phyloP scores from a whole-genome alignment of 352 stramenopile genomes.

The Globisporangium uncinulatum region DNA sequence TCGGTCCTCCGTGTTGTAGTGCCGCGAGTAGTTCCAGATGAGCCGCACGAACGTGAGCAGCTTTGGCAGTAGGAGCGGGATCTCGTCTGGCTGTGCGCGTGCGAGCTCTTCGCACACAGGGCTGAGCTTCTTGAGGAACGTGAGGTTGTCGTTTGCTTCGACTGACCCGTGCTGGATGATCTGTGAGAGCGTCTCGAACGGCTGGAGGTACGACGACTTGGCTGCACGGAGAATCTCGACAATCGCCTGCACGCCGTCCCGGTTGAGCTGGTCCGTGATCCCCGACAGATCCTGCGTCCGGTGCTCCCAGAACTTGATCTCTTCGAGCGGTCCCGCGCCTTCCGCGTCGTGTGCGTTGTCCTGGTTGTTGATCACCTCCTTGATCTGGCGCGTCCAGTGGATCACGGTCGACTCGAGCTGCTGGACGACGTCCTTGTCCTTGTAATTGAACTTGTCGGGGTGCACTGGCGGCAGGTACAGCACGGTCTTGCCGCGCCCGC shows the following conservation, averaged over 20 bases:
- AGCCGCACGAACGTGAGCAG: conserved; percentile 92
- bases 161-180: conserved; percentile 90
- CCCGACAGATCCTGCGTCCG: conserved; percentile 90
- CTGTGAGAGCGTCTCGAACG: conserved; percentile 89
- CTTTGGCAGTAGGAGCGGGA: conserved; percentile 88
- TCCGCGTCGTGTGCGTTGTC: conserved; percentile 90
- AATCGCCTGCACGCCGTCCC: conserved; percentile 87
- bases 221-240: conserved; percentile 80
- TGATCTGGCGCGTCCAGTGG: conserved; percentile 96
- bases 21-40: conserved; percentile 90
- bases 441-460: conserved; percentile 79
- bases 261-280: conserved; percentile 92
- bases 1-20: conserved; percentile 94
- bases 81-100: conserved; percentile 79
- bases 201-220: conserved; percentile 92
- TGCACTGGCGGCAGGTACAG: conserved; percentile 89
- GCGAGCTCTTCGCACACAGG: conserved; percentile 88
- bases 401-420: conserved; percentile 96
- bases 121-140: conserved; percentile 91
- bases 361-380: conserved; percentile 96
- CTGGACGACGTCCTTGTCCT: conserved; percentile 94
- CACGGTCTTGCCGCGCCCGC: conserved; percentile 90
- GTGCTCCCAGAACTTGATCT: conserved; percentile 95
- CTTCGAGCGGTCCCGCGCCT: conserved; percentile 88
- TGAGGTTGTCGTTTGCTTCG: conserved; percentile 93